Percentiles rank a stretch among this genome's conserved stretches.
Evolutionary conservation across 192 early-diverging fungal genomes (phyloP).

Genomic region (Backusella australiensis): DNA sequence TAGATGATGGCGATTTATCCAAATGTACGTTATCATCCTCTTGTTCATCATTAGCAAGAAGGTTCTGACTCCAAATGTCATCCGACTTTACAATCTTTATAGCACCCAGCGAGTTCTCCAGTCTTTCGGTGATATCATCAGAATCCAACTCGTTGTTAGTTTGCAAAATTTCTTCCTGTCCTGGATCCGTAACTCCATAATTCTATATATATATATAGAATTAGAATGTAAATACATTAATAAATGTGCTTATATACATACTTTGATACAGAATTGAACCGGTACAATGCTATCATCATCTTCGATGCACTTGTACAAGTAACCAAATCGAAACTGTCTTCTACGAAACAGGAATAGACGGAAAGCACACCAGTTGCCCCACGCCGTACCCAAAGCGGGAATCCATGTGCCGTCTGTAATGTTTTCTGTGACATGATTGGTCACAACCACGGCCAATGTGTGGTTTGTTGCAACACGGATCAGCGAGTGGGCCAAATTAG

Average conservation of each 20-base stretch:
- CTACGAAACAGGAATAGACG: slow-evolving; percentile 16
- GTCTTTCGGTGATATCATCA: not conserved
- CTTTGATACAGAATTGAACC: not conserved
- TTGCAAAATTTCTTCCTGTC: not conserved
- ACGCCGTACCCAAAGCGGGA: slow-evolving; percentile 2
- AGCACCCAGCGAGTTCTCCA: not conserved
- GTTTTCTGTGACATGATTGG: slow-evolving; percentile 11
- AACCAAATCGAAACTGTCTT: not conserved
- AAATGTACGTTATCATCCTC: not conserved
- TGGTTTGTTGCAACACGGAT: slow-evolving; percentile 1
- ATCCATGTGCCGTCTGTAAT: not conserved
- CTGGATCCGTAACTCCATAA: not conserved
- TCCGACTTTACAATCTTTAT: not conserved
- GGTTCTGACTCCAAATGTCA: not conserved
- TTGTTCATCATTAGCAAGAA: not conserved
- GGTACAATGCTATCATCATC: not conserved
- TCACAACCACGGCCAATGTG: slow-evolving; percentile 11
- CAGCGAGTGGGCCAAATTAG: slow-evolving; percentile 1
- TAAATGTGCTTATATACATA: not conserved
- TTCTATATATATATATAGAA: not conserved
- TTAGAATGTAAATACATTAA: not conserved
- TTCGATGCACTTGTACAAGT: not conserved
- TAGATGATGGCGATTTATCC: not conserved
- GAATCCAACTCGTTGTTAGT: not conserved
- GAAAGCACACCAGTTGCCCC: slow-evolving; percentile 10